A percentile compares a stretch with the other conserved stretches of the same genome.
phyloP scores from a whole-genome alignment of 2,329 filamentous ascomycete genomes.

The Corniculantispora saksenae region DNA sequence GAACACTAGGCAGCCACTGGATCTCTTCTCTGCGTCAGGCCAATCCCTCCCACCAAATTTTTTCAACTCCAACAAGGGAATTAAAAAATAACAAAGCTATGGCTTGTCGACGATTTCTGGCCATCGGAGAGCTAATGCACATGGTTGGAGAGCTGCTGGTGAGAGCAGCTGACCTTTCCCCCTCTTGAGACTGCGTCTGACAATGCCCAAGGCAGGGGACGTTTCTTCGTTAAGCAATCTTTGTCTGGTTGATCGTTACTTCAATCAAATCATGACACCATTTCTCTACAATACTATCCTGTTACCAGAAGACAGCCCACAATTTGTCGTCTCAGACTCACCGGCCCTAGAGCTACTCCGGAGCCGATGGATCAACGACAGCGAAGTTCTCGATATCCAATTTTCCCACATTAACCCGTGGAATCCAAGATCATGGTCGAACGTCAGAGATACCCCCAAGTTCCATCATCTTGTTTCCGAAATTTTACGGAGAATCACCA shows the following conservation, averaged over 20 bases:
- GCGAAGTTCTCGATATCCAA: neutral
- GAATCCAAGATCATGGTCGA: too few species aligned
- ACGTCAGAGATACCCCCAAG: too few species aligned
- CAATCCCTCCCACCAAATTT: too few species aligned
- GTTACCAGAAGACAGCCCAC: neutral
- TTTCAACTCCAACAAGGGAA: too few species aligned
- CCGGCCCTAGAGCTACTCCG: neutral
- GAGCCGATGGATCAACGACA: neutral
- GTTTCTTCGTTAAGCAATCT: neutral
- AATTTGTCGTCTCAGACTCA: too few species aligned
- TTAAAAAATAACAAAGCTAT: too few species aligned
- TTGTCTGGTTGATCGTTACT: neutral
- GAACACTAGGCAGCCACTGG: too few species aligned
- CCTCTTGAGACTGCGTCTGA: neutral
- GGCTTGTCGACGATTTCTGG: too few species aligned
- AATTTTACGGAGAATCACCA: neutral
- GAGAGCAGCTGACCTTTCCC: neutral
- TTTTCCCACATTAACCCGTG: too few species aligned
- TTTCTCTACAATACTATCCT: neutral
- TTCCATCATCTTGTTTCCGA: neutral
- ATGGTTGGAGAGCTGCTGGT: neutral
- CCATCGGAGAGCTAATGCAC: slow-evolving; percentile 5
- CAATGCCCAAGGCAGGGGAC: neutral
- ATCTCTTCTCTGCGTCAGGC: too few species aligned
- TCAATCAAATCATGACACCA: neutral